A percentile compares a stretch with the other conserved stretches of the same genome.
phyloP scores from a whole-genome alignment of 2,329 filamentous ascomycete genomes.

The Aspergillus sp. region DNA sequence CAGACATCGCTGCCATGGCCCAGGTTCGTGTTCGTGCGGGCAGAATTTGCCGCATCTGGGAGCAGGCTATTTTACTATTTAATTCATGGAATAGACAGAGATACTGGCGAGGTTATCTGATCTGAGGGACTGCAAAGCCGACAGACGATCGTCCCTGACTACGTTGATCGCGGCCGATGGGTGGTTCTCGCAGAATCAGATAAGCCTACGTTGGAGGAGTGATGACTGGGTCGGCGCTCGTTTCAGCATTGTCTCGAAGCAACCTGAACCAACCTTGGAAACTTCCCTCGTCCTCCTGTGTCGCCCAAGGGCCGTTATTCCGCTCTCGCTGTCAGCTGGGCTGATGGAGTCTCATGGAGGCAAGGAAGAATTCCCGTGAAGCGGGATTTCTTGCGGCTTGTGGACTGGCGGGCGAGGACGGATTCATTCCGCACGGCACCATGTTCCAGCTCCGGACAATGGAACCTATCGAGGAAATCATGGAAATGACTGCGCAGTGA shows the following conservation, averaged over 20 bases:
- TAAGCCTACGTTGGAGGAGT: no score
- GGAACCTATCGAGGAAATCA: neutral
- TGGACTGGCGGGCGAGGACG: neutral
- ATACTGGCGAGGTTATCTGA: no score
- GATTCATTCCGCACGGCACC: slow-evolving; percentile 5
- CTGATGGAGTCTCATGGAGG: neutral
- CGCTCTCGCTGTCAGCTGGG: neutral
- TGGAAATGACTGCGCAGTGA: no score
- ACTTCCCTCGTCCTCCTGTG: neutral
- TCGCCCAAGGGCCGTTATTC: neutral
- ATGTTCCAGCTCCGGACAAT: neutral
- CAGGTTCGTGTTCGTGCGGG: neutral
- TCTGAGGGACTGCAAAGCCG: no score
- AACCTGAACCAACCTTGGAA: neutral
- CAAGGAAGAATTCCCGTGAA: neutral
- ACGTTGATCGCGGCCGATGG: neutral
- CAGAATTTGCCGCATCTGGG: neutral
- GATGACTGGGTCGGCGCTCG: neutral
- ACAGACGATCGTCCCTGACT: no score
- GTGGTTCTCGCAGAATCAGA: neutral
- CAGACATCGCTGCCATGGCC: neutral
- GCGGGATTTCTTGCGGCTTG: neutral
- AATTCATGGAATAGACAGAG: no score
- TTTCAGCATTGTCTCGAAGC: neutral
- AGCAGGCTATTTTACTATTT: no score